phyloP scores from a whole-genome alignment of 345 rosid genomes.

The Rhodomyrtus tomentosa region DNA sequence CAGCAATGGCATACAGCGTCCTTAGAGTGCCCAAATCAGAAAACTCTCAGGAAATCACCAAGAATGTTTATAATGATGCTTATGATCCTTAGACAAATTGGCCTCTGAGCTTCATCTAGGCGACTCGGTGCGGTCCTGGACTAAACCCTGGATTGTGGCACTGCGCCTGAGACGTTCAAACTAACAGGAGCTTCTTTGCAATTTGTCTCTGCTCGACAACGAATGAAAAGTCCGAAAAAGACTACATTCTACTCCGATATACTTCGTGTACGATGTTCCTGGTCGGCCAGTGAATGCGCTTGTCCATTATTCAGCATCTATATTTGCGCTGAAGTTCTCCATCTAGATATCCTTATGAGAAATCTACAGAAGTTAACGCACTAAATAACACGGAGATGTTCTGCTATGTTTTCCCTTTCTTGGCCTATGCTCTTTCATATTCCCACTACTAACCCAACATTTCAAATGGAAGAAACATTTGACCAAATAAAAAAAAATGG shows the following conservation, averaged over 20 bases:
- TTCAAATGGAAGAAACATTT: neutral
- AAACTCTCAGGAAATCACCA: slow-evolving; percentile 5
- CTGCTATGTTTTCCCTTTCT: neutral
- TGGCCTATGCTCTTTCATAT: neutral
- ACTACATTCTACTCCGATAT: neutral
- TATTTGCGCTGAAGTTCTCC: neutral
- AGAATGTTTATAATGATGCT: slow-evolving; percentile 9
- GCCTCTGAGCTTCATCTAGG: neutral
- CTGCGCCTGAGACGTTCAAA: neutral
- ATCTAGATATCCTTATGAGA: neutral
- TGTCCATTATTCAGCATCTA: neutral
- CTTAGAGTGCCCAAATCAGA: slow-evolving; percentile 20
- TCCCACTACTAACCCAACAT: neutral
- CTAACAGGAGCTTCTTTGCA: neutral
- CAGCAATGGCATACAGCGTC: slow-evolving; percentile 11
- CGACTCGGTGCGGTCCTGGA: neutral
- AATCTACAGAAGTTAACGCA: neutral
- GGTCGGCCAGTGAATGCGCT: neutral
- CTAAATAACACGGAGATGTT: neutral
- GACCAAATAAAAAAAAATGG: too few relatives aligned
- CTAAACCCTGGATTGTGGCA: neutral
- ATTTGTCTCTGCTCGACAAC: neutral
- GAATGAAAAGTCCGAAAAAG: neutral
- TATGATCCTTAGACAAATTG: slow-evolving; percentile 13
- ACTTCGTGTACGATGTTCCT: neutral